phyloP scores from a whole-genome alignment of 108 stramenopile species.

The Cyclotella cryptica region DNA sequence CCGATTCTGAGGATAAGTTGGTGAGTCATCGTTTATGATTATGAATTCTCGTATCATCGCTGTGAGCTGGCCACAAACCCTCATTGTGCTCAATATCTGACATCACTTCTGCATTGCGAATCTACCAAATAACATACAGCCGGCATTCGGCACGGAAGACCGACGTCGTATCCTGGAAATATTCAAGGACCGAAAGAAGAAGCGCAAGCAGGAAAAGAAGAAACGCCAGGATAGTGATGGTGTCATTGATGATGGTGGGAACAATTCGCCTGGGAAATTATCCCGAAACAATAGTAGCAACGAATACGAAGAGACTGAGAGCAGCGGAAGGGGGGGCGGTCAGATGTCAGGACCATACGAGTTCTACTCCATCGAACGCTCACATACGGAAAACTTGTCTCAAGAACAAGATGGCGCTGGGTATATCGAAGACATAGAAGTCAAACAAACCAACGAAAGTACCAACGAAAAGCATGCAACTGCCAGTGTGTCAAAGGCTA shows the following conservation, averaged over 20 bases:
- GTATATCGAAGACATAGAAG: neutral
- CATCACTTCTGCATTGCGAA: neutral
- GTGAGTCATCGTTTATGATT: constrained; percentile 28
- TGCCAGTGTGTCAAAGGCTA: neutral
- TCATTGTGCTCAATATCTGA: neutral
- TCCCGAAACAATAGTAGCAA: constrained; percentile 1
- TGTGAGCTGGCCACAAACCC: neutral
- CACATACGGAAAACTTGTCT: neutral
- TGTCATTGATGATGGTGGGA: neutral
- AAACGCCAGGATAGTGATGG: constrained; percentile 22
- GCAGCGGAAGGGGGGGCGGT: neutral
- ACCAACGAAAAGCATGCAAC: neutral
- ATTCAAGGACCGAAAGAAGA: constrained; percentile 81
- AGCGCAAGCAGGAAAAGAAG: constrained; percentile 57
- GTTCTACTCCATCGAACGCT: neutral
- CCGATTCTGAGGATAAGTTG: constrained; percentile 41
- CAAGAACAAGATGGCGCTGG: neutral
- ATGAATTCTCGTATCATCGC: neutral
- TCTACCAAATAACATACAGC: constrained; percentile 34
- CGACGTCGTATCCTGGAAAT: constrained; percentile 76
- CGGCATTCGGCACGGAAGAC: constrained; percentile 79
- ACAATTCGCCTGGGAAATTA: constrained; percentile 14
- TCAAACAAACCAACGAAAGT: neutral
- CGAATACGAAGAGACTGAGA: constrained; percentile 12
- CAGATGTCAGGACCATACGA: neutral